A percentile compares a stretch with the other conserved stretches of the same genome.
phyloP scores from a whole-genome alignment of 495 filamentous ascomycete genomes.

The Podospora sp. region DNA sequence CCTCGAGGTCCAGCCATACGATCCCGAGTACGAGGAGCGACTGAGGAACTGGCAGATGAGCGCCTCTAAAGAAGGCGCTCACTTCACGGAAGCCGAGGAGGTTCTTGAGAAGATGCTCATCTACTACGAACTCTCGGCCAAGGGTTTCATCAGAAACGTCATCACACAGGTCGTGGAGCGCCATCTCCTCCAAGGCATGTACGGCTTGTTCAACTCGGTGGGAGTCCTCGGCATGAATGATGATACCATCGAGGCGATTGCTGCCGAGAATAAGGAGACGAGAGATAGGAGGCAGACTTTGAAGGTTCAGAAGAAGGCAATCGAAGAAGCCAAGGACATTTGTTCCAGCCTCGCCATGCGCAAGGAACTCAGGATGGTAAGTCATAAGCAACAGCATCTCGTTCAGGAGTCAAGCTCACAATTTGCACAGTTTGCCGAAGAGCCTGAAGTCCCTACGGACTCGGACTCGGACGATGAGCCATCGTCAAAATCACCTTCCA shows the following conservation, averaged over 20 bases:
- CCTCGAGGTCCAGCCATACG: constrained; percentile 47
- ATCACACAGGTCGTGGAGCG: constrained; percentile 45
- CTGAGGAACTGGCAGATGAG: constrained; percentile 37
- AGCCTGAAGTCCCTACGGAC: constrained; percentile 19
- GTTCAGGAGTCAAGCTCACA: constrained; percentile 6
- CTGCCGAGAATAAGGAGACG: constrained; percentile 44
- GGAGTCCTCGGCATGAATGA: constrained; percentile 36
- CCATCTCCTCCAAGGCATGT: constrained; percentile 44
- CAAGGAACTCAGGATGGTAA: constrained; percentile 39
- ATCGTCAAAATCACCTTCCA: constrained; percentile 7
- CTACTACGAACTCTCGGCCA: constrained; percentile 44
- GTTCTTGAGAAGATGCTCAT: constrained; percentile 51
- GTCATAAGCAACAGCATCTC: background rate
- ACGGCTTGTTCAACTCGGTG: constrained; percentile 43
- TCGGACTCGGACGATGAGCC: constrained; percentile 29
- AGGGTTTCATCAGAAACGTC: constrained; percentile 42
- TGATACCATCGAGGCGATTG: constrained; percentile 39
- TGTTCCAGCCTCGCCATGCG: constrained; percentile 46
- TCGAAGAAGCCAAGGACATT: constrained; percentile 44
- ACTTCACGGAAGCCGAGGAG: constrained; percentile 41
- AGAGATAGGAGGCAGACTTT: constrained; percentile 36
- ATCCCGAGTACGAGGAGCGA: constrained; percentile 44
- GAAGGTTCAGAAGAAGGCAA: constrained; percentile 41
- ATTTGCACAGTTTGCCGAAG: constrained; percentile 26
- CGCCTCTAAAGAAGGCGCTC: constrained; percentile 30